phyloP scores from a whole-genome alignment of 2,329 filamentous ascomycete species.

The Karstenula rhodostoma region DNA sequence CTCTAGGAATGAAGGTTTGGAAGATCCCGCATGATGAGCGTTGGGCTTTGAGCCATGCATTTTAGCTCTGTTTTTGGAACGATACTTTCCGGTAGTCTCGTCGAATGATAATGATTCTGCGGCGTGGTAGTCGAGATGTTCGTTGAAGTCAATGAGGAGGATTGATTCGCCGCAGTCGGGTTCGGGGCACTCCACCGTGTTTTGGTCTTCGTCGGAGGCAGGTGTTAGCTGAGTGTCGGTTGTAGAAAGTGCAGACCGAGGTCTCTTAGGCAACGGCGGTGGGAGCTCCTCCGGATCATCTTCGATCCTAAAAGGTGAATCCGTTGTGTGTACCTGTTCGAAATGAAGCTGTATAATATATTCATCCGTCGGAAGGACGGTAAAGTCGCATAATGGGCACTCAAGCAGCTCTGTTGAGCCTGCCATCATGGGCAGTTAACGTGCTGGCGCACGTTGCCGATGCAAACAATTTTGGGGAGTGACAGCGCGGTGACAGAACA shows the following conservation, averaged over 20 bases:
- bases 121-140: conserved; percentile 57
- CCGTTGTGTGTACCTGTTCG: conserved; percentile 49
- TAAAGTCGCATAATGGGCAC: conserved; percentile 48
- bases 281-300: conserved; percentile 42
- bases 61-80: conserved; percentile 40
- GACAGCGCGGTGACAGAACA: background rate
- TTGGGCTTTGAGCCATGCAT: conserved; percentile 36
- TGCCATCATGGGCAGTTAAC: conserved; percentile 25
- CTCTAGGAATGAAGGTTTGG: conserved; percentile 36
- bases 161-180: conserved; percentile 54
- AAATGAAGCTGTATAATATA: conserved; percentile 51
- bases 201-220: conserved; percentile 42
- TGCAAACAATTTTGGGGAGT: background rate
- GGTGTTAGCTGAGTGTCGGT: conserved; percentile 26
- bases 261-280: conserved; percentile 29
- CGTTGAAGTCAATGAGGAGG: conserved; percentile 52
- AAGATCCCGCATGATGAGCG: conserved; percentile 18
- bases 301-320: conserved; percentile 47
- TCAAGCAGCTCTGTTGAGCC: conserved; percentile 33
- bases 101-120: conserved; percentile 50
- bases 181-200: conserved; percentile 51
- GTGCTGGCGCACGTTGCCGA: conserved; percentile 4
- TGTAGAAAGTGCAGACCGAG: conserved; percentile 27
- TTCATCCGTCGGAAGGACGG: conserved; percentile 34
- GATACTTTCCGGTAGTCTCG: conserved; percentile 44